Percentiles rank a stretch among this genome's conserved stretches.
Conservation (phyloP, 495 filamentous ascomycete species). For the Cryomyces minteri region DNA sequence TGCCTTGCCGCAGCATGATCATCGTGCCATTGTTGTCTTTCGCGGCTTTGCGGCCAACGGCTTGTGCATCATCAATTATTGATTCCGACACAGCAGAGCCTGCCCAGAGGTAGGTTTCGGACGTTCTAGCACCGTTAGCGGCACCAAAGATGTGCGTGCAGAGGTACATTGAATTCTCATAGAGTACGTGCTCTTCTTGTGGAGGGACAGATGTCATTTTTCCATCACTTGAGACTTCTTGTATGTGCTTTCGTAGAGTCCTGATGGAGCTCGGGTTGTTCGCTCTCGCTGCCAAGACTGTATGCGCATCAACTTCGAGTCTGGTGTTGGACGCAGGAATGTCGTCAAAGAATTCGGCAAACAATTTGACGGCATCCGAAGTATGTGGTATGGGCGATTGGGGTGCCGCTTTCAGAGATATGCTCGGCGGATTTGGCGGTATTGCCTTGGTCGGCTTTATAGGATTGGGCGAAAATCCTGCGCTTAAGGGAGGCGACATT, state of each 20-base stretch:
- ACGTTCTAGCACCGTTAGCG: constrained; percentile 25
- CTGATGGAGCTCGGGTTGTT: constrained; percentile 1
- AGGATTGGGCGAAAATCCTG: neutral
- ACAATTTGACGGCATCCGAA: constrained; percentile 26
- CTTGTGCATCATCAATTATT: constrained; percentile 48
- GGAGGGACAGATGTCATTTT: constrained; percentile 48
- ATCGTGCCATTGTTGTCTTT: constrained; percentile 52
- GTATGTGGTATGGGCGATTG: constrained; percentile 2
- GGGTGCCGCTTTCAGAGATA: neutral
- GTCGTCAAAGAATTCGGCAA: constrained; percentile 55
- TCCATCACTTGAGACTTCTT: constrained; percentile 58
- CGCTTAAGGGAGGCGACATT: constrained; percentile 3
- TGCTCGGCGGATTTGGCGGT: neutral
- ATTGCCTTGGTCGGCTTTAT: neutral
- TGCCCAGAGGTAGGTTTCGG: constrained; percentile 76
- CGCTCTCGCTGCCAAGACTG: neutral
- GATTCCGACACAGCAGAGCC: constrained; percentile 57
- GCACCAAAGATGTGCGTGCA: constrained; percentile 56
- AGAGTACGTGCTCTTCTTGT: constrained; percentile 75
- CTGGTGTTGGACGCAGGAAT: constrained; percentile 12
- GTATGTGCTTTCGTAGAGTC: constrained; percentile 34
- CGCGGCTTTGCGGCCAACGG: constrained; percentile 53
- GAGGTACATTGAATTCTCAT: constrained; percentile 77
- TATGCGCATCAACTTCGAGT: constrained; percentile 8
- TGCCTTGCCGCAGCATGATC: constrained; percentile 54